Conservation (phyloP, 805 yeast genomes). For the Scheffersomyces spartinae region DNA sequence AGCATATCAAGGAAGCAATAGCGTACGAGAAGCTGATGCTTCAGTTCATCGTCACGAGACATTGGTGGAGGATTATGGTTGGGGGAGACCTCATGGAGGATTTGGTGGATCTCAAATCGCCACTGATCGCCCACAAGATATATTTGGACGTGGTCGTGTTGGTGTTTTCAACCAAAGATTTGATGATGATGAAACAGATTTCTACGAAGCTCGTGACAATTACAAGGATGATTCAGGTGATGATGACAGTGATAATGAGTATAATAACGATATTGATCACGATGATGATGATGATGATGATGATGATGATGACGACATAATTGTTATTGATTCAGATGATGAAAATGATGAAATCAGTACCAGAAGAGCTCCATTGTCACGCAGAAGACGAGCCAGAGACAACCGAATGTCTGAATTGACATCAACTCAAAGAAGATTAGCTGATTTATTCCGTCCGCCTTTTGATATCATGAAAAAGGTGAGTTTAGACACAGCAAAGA, state of each 20-base stretch:
- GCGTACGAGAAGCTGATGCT: conserved; percentile 49
- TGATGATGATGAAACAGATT: conserved; percentile 26
- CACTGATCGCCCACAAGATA: conserved; percentile 23
- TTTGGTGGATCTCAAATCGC: neutral
- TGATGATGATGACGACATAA: conserved; percentile 3
- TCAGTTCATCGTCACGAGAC: conserved; percentile 75
- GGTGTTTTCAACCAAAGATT: conserved; percentile 52
- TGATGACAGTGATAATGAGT: conserved; percentile 13
- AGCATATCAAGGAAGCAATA: conserved; percentile 32
- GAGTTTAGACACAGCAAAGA: conserved; percentile 64
- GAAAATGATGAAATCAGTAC: conserved; percentile 11
- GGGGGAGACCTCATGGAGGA: conserved; percentile 3
- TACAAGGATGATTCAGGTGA: conserved; percentile 12
- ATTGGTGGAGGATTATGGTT: conserved; percentile 41
- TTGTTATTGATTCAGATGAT: conserved; percentile 4
- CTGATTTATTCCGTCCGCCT: conserved; percentile 83
- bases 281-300: conserved; percentile 26
- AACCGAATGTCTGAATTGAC: conserved; percentile 23
- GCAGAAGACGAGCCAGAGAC: conserved; percentile 16
- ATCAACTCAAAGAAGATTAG: conserved; percentile 56
- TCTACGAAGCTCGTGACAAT: conserved; percentile 9
- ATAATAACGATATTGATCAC: conserved; percentile 9
- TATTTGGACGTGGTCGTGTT: conserved; percentile 36
- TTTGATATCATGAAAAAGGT: conserved; percentile 70
- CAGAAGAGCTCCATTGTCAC: conserved; percentile 8